These are phyloP conservation scores for Rhamnella rubrinervis DNA, from an alignment of 331 rosid species.

Conservation along the genomic window DNA sequence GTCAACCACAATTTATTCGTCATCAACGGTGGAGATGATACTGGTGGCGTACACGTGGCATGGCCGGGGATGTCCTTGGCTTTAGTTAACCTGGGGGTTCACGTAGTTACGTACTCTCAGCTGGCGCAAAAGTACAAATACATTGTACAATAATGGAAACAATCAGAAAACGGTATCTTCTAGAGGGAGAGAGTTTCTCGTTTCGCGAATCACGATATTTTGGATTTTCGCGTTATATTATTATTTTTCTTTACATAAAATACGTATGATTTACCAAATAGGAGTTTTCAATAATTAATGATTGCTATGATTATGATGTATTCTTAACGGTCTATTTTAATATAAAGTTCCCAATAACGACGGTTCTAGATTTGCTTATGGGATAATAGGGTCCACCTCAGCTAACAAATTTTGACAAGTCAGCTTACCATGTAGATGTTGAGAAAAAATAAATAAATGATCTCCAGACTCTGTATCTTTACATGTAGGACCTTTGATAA, in stretches of 20 bases:
- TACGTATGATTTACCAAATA: conserved; percentile 21
- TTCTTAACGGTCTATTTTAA: conserved; percentile 23
- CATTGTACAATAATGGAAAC: conserved; percentile 3
- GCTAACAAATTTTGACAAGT: background rate
- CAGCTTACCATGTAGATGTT: no score
- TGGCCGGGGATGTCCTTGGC: background rate
- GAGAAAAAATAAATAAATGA: no score
- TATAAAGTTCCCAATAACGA: conserved; percentile 25
- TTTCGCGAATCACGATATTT: conserved; percentile 12
- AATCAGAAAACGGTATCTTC: background rate
- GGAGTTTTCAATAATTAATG: conserved; percentile 33
- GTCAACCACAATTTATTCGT: background rate
- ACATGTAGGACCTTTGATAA: no score
- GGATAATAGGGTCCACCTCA: background rate
- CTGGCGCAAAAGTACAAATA: background rate
- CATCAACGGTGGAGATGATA: background rate
- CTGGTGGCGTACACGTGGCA: background rate
- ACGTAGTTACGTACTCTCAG: background rate
- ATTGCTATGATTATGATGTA: conserved; percentile 42
- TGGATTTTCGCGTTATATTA: background rate
- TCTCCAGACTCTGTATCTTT: no score
- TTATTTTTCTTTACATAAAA: background rate
- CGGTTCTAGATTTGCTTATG: conserved; percentile 28
- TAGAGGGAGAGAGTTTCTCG: conserved; percentile 8
- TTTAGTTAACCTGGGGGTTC: no score